Evolutionary conservation across 306 rosid species (phyloP).

Genomic region (Begonia loranthoides): DNA sequence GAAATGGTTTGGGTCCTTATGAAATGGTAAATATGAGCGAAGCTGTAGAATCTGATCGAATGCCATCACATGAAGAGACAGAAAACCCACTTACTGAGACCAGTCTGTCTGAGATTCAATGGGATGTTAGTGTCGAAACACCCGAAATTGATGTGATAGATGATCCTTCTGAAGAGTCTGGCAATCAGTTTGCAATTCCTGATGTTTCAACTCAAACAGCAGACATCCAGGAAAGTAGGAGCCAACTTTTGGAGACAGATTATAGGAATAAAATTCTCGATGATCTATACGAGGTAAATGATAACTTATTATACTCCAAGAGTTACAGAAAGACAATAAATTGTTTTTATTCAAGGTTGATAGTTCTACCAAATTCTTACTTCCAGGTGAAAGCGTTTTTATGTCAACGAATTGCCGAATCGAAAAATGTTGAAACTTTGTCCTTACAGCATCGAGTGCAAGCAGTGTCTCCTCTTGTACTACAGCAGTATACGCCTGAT

Average conservation of each 20-base stretch:
- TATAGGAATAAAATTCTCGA: constrained; percentile 84
- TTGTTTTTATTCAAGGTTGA: background rate
- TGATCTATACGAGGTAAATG: constrained; percentile 72
- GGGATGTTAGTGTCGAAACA: constrained; percentile 86
- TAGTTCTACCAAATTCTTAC: constrained; percentile 9
- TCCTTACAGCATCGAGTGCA: constrained; percentile 91
- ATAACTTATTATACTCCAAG: constrained; percentile 1
- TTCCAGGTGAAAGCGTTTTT: constrained; percentile 71
- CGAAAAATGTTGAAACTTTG: constrained; percentile 62
- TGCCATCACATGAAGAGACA: constrained; percentile 24
- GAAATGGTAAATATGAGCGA: constrained; percentile 77
- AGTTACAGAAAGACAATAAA: constrained; percentile 1
- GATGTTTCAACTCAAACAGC: constrained; percentile 26
- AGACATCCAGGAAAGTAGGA: constrained; percentile 46
- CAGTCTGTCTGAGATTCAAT: constrained; percentile 38
- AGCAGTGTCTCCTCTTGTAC: constrained; percentile 72
- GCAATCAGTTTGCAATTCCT: constrained; percentile 31
- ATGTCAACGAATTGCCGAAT: constrained; percentile 62
- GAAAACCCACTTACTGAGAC: constrained; percentile 22
- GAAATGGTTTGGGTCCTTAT: constrained; percentile 83
- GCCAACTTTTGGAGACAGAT: constrained; percentile 78
- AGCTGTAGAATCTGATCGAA: constrained; percentile 29
- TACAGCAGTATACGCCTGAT: constrained; percentile 73
- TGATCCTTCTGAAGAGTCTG: constrained; percentile 28
- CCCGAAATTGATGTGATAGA: constrained; percentile 61